phyloP scores from a whole-genome alignment of 192 early-diverging fungal species.

The Spinellus fusiger region DNA sequence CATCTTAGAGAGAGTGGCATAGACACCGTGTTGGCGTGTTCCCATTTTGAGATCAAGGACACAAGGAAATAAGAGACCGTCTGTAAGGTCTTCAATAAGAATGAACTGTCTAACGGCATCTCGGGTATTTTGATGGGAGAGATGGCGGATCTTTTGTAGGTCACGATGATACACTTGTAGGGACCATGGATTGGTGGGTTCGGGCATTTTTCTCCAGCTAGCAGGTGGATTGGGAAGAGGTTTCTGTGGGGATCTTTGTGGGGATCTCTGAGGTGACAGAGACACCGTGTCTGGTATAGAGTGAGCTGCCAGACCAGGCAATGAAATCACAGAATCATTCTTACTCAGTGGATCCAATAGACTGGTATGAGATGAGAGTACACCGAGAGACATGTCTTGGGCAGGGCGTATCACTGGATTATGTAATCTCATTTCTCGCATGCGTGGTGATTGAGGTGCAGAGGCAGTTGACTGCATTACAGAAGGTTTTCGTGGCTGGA shows the following conservation, averaged over 20 bases:
- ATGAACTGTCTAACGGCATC: constrained; percentile 67
- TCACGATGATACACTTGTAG: constrained; percentile 19
- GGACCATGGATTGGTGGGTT: constrained; percentile 25
- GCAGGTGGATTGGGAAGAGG: too few relatives aligned
- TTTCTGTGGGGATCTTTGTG: too few relatives aligned
- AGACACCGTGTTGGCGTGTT: constrained; percentile 91
- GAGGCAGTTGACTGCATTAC: constrained; percentile 19
- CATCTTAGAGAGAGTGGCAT: constrained; percentile 79
- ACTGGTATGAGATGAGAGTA: too few relatives aligned
- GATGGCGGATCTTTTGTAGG: constrained; percentile 15
- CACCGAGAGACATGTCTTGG: too few relatives aligned
- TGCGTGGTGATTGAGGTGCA: constrained; percentile 23
- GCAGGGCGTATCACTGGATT: not conserved
- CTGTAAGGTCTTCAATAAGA: constrained; percentile 90
- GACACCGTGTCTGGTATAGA: too few relatives aligned
- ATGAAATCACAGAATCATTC: too few relatives aligned
- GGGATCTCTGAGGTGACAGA: too few relatives aligned
- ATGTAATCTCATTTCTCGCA: not conserved
- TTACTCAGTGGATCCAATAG: too few relatives aligned
- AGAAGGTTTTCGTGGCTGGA: constrained; percentile 12
- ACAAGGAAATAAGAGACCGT: constrained; percentile 83
- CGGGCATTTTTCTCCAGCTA: not conserved
- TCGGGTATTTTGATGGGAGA: not conserved
- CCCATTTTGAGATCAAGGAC: constrained; percentile 99
- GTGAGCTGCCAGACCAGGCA: too few relatives aligned